Base-by-base conservation (phyloP, 805 yeast genomes). In the Diddensiella santjacobensis region DNA sequence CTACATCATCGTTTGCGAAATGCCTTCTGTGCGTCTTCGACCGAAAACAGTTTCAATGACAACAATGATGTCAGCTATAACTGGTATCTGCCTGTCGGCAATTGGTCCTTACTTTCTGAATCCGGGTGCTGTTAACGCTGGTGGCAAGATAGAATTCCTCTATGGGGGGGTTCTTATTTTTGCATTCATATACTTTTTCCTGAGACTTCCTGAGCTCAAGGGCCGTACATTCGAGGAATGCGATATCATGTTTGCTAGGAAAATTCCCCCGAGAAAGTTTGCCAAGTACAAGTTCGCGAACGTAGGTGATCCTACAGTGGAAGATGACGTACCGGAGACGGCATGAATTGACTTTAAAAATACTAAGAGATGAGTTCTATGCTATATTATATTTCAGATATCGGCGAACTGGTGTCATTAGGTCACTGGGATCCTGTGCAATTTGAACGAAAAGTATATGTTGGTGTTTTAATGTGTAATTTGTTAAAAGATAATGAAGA, bases 201-300 rank as follows among this genome's bases (percentile, higher is more conserved):
- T 76, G 58, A 73, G 73, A 42, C 65, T 78, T 47, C 84, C 84
- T 11, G 84, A 79, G 60, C 74, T 82, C 33, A 70, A 71, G 54
- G 73, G 72, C 42, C 71, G 79, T 61, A 75, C 83, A 0, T 77
- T 69, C 57, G 81, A 78, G 39, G 83, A 79, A 57, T 64, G 79
- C 59, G 83, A 79, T 61, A 63, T 65, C 47, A 62, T 79, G 65
- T 79, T 50, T 42, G 69, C 45, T 23, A 44, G 55, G 51, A 53
- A 56, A 37, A 51, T 54, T 47, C 43, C 60, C 8, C 57, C 64
- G 13, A 51, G 64, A 39, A 56, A 63, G 48, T 50, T 58, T 43
- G 40, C 47, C n/a, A 43, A 43, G 30, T 43, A 33, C 22, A 6
- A 17, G 30, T 43, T 43, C 18, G 47, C 23, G 15, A 35, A 43